Percentiles rank a stretch among this genome's conserved stretches.
phyloP scores from a whole-genome alignment of 2,329 filamentous ascomycete species.

The Keithomyces neogunnii region DNA sequence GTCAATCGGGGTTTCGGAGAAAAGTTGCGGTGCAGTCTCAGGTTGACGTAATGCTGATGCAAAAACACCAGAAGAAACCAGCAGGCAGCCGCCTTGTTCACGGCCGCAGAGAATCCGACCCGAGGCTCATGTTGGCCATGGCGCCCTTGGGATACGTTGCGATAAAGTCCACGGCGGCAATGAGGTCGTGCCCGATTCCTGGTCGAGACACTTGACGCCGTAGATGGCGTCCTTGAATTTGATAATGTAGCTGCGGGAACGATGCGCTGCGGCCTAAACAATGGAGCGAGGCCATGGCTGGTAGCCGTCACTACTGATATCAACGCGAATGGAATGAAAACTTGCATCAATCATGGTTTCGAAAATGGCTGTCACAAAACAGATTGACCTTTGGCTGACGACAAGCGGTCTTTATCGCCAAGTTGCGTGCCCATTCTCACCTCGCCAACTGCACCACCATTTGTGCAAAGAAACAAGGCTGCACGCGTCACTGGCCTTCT shows the following conservation, averaged over 20 bases:
- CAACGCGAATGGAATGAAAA: background rate
- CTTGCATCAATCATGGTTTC: background rate
- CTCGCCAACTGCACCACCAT: too few relatives aligned
- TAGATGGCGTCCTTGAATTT: conserved; percentile 20
- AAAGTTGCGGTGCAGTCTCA: too few relatives aligned
- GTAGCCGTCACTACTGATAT: background rate
- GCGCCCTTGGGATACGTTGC: conserved; percentile 27
- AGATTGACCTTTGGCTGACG: too few relatives aligned
- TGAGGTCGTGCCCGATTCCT: conserved; percentile 27
- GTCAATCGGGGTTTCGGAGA: conserved; percentile 23
- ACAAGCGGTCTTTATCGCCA: too few relatives aligned
- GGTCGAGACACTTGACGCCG: conserved; percentile 33
- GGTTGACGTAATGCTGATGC: conserved; percentile 26
- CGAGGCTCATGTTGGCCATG: conserved; percentile 44
- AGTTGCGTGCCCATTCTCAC: too few relatives aligned
- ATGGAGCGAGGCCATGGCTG: background rate
- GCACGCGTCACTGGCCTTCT: too few relatives aligned
- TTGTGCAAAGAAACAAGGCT: too few relatives aligned
- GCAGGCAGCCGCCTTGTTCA: conserved; percentile 39
- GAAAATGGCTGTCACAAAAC: too few relatives aligned
- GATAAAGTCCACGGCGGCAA: conserved; percentile 32
- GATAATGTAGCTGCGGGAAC: conserved; percentile 21
- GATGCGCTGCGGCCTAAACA: conserved; percentile 1
- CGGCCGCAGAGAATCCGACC: conserved; percentile 30
- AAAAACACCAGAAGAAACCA: conserved; percentile 34